phyloP scores from a whole-genome alignment of 108 stramenopile genomes.

The Aurantiochytrium sp. region DNA sequence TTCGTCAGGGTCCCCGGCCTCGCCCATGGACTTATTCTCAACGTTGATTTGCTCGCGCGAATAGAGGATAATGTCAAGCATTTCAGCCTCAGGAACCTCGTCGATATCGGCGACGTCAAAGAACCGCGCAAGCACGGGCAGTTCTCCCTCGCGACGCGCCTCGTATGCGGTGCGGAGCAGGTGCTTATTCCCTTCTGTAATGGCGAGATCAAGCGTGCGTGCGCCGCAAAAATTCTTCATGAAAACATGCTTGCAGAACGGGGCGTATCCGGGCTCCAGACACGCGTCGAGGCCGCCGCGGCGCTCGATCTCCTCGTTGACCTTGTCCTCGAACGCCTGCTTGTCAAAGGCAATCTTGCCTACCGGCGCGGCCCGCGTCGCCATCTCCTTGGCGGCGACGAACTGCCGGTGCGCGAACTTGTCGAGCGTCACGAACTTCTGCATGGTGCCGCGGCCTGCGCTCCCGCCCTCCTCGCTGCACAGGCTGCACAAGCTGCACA shows the following conservation, averaged over 20 bases:
- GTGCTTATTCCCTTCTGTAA: slow-evolving; percentile 68
- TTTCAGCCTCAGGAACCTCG: slow-evolving; percentile 66
- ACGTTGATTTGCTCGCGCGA: slow-evolving; percentile 82
- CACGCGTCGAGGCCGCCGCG: neutral
- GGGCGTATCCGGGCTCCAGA: slow-evolving; percentile 83
- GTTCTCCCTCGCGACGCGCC: slow-evolving; percentile 75
- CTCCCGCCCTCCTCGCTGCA: neutral
- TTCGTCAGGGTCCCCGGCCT: slow-evolving; percentile 21
- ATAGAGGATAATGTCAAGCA: slow-evolving; percentile 84
- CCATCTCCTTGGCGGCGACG: neutral
- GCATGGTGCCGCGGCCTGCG: neutral
- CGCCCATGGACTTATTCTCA: slow-evolving; percentile 73
- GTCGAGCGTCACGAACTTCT: neutral
- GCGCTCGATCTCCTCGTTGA: slow-evolving; percentile 24
- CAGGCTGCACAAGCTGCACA: neutral
- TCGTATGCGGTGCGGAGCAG: slow-evolving; percentile 72
- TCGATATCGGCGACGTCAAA: slow-evolving; percentile 60
- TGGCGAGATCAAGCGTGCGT: slow-evolving; percentile 60
- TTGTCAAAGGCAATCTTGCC: neutral
- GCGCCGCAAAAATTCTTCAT: slow-evolving; percentile 73
- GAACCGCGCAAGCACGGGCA: slow-evolving; percentile 74
- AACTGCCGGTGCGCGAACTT: neutral
- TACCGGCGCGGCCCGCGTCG: neutral
- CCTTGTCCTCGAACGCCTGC: slow-evolving; percentile 16
- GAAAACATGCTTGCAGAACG: slow-evolving; percentile 98